These are phyloP conservation scores for Neocallimastix lanati DNA, from an alignment of 192 early-diverging fungal species.

Conservation along the genomic window DNA sequence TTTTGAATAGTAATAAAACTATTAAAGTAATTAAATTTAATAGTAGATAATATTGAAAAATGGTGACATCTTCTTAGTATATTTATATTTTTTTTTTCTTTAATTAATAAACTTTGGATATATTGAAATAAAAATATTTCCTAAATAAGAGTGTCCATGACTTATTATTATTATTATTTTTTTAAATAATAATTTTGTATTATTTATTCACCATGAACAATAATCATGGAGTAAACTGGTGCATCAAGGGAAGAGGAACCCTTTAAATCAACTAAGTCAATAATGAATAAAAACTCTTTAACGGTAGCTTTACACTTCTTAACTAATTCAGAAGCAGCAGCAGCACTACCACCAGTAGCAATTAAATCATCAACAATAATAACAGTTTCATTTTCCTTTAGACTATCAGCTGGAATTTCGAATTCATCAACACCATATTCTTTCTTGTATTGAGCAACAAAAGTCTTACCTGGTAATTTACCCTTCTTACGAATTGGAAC, in stretches of 20 bases:
- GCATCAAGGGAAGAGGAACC: constrained; percentile 61
- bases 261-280: constrained; percentile 72
- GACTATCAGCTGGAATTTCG: constrained; percentile 69
- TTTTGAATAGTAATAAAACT: too few species aligned
- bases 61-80: too few species aligned
- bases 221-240: constrained; percentile 72
- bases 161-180: too few species aligned
- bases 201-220: not conserved
- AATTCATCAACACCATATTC: constrained; percentile 93
- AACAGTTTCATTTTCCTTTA: constrained; percentile 66
- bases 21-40: too few species aligned
- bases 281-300: constrained; percentile 76
- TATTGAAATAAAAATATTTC: too few species aligned
- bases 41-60: too few species aligned
- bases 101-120: too few species aligned
- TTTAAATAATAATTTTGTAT: too few species aligned
- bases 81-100: too few species aligned
- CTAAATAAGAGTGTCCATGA: too few species aligned
- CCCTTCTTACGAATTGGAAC: constrained; percentile 90
- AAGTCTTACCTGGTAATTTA: constrained; percentile 73
- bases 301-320: constrained; percentile 47
- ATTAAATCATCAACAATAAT: constrained; percentile 93
- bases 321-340: constrained; percentile 70
- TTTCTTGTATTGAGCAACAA: constrained; percentile 60
- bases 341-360: constrained; percentile 69